Conservation (phyloP, 176 grass and related monocot species). For the Triticum timopheevii region DNA sequence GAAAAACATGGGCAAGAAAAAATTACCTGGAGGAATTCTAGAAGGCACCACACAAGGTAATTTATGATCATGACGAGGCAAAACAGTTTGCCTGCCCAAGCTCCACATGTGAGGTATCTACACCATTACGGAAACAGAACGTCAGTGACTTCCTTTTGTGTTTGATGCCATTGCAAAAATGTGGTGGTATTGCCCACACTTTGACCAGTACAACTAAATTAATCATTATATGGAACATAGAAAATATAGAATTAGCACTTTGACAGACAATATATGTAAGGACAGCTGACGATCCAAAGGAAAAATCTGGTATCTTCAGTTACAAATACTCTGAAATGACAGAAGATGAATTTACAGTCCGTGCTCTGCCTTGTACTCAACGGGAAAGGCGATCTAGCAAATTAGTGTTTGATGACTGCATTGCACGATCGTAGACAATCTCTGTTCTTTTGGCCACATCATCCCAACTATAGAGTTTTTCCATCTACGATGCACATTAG, state of each 20-base stretch:
- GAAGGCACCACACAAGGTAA: conserved; percentile 68
- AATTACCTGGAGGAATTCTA: conserved; percentile 73
- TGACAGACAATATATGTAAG: neutral
- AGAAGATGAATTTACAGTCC: neutral
- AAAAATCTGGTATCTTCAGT: neutral
- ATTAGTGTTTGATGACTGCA: conserved; percentile 51
- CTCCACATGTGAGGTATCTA: conserved; percentile 80
- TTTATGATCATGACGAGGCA: conserved; percentile 85
- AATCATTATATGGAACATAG: neutral
- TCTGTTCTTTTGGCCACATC: conserved; percentile 92
- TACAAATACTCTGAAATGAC: conserved; percentile 13
- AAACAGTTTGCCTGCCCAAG: conserved; percentile 81
- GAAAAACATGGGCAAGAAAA: neutral
- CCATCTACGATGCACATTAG: conserved; percentile 55
- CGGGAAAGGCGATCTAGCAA: conserved; percentile 71
- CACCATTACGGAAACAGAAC: conserved; percentile 5
- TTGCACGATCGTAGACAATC: conserved; percentile 71
- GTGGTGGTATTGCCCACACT: neutral
- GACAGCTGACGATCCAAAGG: neutral
- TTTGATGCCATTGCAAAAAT: neutral
- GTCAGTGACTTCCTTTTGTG: neutral
- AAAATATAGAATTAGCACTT: too few relatives aligned
- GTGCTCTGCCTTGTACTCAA: conserved; percentile 25
- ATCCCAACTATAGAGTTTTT: conserved; percentile 92
- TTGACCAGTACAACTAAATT: neutral